Conservation (phyloP, 306 rosid species). For the Fagus crenata region DNA sequence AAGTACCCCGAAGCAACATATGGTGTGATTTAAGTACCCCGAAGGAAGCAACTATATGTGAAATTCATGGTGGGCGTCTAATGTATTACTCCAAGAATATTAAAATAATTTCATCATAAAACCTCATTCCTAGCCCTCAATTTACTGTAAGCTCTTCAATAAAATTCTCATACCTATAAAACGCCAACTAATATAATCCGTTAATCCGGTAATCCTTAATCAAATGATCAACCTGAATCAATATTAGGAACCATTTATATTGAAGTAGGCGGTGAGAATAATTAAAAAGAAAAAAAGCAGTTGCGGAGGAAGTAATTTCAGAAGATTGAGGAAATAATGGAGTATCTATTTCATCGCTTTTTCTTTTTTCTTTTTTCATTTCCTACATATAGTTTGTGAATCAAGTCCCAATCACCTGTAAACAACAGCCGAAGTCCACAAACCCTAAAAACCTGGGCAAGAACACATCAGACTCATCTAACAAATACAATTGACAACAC, state of each 20-base stretch:
- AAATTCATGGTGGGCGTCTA: too few relatives aligned
- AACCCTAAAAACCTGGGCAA: slow-evolving; percentile 36
- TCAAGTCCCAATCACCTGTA: slow-evolving; percentile 15
- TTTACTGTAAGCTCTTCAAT: neutral
- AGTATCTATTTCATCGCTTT: slow-evolving; percentile 15
- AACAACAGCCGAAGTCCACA: slow-evolving; percentile 31
- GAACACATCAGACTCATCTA: slow-evolving; percentile 24
- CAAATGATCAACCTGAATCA: neutral
- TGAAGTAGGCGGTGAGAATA: neutral
- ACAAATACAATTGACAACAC: slow-evolving; percentile 21
- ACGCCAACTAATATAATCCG: neutral
- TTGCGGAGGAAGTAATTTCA: neutral
- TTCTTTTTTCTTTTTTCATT: slow-evolving; percentile 6
- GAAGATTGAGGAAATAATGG: neutral
- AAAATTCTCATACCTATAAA: neutral
- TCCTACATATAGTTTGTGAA: slow-evolving; percentile 19
- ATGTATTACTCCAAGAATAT: too few relatives aligned
- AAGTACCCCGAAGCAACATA: too few relatives aligned
- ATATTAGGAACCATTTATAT: neutral
- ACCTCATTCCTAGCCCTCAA: too few relatives aligned
- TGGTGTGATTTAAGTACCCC: too few relatives aligned
- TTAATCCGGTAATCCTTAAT: neutral
- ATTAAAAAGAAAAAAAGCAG: neutral
- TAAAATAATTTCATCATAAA: too few relatives aligned
- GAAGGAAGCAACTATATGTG: too few relatives aligned